Evolutionary conservation across 2,329 filamentous ascomycete species (phyloP), one percentile per base, ranked within the genome.

Genomic region (Pyrenophora tritici-repentis): DNA sequence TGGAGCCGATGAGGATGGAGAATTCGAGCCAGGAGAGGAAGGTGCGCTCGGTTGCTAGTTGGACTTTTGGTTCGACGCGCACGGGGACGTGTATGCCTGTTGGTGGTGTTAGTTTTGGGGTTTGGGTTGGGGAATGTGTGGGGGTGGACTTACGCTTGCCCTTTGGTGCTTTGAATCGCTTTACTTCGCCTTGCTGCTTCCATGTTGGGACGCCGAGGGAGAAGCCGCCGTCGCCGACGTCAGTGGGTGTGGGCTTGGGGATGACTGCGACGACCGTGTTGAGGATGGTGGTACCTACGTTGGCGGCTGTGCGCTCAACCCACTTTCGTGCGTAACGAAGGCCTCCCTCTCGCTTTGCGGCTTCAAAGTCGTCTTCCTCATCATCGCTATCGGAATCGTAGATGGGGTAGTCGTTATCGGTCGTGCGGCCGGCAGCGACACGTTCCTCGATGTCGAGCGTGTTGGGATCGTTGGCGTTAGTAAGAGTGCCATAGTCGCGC

Each of bases 1-100:
- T 76, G 45, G 64, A 68, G 34, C 90, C 91, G 46, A 99, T 86
- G 70, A 97, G 92, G 68, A 97, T 96, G 42, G 89, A 93, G 76
- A 96, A 97, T 75, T 99, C 93, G 65, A 99, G 88, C 89, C 94
- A 99, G 57, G 91, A 90, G 50, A 99, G 82, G 76, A 97, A 99
- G 1, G 94, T 99, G 59, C 94, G 85, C 75, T 99, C 94, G 1
- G 91, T 92, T 17, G 94, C 94, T 71, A 99, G 96, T 74, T 91
- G 96, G 42, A 99, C 94, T 77, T 99, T 99, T 29, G 94, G 94
- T 75, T 99, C 94, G 29, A 99, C 92, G 41, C 94, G 86, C 47
- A 97, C 88, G 12, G 93, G 93, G 18, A 99, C 94, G 67, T 97
- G 93, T 52, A 99, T 97, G 73, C 90, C 90, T 73, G 32, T 4